phyloP scores from a whole-genome alignment of 129 eudicot genomes.

The Daucus carota region DH1_v3.0 NC_030383.2:14331001-14331500 shows the following conservation, averaged over 20 bases:
- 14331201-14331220: background rate
- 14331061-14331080: too few relatives aligned
- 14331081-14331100: too few relatives aligned
- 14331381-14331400: too few relatives aligned
- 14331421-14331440: too few relatives aligned
- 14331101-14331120: background rate
- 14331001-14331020: background rate
- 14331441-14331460: background rate
- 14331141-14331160: background rate
- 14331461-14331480: background rate
- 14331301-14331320: too few relatives aligned
- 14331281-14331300: background rate
- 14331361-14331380: too few relatives aligned
- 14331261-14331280: background rate
- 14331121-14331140: background rate
- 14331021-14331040: background rate
- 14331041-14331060: background rate
- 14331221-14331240: background rate
- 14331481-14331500: background rate
- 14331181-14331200: background rate
- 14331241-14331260: too few relatives aligned
- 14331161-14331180: background rate
- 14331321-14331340: too few relatives aligned
- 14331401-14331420: too few relatives aligned
- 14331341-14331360: too few relatives aligned